A percentile compares a stretch with the other conserved stretches of the same genome.
Evolutionary conservation across 371 early-diverging fungal genomes (phyloP).

Genomic region (Fennellomyces sp.): DNA sequence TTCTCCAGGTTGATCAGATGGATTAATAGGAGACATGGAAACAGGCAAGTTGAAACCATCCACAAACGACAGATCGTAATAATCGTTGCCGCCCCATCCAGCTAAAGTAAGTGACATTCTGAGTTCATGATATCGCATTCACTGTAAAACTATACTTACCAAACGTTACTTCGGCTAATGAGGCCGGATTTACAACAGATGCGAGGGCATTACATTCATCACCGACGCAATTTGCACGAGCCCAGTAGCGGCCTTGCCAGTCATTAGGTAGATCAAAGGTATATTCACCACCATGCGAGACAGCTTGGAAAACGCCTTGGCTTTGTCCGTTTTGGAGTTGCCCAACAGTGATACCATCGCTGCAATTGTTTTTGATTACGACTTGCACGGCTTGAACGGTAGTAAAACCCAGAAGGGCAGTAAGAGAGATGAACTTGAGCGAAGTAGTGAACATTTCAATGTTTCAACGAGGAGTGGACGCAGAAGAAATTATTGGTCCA

Average conservation of each 20-base stretch:
- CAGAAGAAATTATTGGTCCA: too few species aligned
- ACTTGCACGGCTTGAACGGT: slow-evolving; percentile 11
- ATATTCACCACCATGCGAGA: slow-evolving; percentile 6
- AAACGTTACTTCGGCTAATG: slow-evolving; percentile 45
- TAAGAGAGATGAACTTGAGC: too few species aligned
- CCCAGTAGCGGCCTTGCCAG: slow-evolving; percentile 46
- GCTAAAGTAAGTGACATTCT: too few species aligned
- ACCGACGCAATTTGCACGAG: slow-evolving; percentile 26
- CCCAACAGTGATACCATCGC: slow-evolving; percentile 12
- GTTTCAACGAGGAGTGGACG: too few species aligned
- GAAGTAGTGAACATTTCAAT: too few species aligned
- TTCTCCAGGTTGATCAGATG: slow-evolving; percentile 9
- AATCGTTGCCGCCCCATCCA: slow-evolving; percentile 19
- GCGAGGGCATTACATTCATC: slow-evolving; percentile 14
- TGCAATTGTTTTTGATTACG: slow-evolving; percentile 18
- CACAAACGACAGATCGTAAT: slow-evolving; percentile 46
- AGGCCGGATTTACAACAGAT: slow-evolving; percentile 29
- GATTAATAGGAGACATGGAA: slow-evolving; percentile 23
- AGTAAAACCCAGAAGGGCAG: too few species aligned
- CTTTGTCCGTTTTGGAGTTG: slow-evolving; percentile 17
- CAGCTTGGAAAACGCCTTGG: background rate
- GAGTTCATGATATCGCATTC: too few species aligned
- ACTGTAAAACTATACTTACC: too few species aligned
- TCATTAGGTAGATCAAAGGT: slow-evolving; percentile 10
- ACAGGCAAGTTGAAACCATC: slow-evolving; percentile 48